phyloP scores from a whole-genome alignment of 768 basidiomycete species.

The Peribolospora baueri region DNA sequence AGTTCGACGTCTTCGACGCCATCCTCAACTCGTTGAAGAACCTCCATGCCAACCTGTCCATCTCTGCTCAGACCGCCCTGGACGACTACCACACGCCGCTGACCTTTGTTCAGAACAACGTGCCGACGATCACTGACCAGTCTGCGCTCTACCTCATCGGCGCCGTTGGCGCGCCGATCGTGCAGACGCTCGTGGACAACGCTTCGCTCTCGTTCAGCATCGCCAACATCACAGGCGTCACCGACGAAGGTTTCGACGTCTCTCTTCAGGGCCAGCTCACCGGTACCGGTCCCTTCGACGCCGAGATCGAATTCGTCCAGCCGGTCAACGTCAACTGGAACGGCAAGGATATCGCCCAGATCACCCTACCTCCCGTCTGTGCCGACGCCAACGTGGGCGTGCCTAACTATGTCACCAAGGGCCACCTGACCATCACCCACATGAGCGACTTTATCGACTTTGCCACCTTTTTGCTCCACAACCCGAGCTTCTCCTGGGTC shows the following conservation, averaged over 20 bases:
- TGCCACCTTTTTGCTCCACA: constrained; percentile 40
- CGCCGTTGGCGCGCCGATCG: constrained; percentile 41
- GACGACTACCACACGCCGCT: constrained; percentile 42
- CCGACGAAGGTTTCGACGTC: constrained; percentile 39
- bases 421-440: constrained; percentile 34
- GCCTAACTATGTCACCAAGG: constrained; percentile 35
- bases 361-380: constrained; percentile 40
- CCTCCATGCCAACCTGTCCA: constrained; percentile 29
- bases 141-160: constrained; percentile 43
- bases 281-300: constrained; percentile 43
- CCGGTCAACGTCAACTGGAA: constrained; percentile 42
- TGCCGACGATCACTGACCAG: constrained; percentile 37
- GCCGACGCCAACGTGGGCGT: constrained; percentile 42
- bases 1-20: constrained; percentile 36
- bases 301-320: constrained; percentile 38
- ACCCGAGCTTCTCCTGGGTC: constrained; percentile 40
- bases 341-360: constrained; percentile 36
- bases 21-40: constrained; percentile 38
- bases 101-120: constrained; percentile 32
- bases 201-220: constrained; percentile 31
- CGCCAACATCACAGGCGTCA: constrained; percentile 34
- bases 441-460: constrained; percentile 28
- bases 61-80: constrained; percentile 32
- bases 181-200: constrained; percentile 38
- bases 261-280: constrained; percentile 20